Conservation (phyloP, 2,329 filamentous ascomycete genomes). For the Pseudovirgaria hyperparasitica region DNA sequence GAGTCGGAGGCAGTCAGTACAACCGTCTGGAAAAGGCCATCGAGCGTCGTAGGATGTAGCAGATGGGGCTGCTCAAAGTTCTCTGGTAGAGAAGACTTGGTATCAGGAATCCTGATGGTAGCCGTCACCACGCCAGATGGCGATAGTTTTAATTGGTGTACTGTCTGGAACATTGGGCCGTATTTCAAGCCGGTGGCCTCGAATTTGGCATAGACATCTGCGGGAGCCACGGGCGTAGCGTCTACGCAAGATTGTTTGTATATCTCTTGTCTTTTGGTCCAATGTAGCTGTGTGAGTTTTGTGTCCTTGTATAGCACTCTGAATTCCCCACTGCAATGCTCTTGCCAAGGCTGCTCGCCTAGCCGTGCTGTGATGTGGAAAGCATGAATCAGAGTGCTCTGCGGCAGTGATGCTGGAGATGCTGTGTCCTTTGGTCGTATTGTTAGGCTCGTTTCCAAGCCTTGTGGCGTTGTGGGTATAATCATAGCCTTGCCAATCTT, state of each 20-base stretch:
- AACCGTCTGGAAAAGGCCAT: slow-evolving; percentile 7
- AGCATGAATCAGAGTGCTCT: no score
- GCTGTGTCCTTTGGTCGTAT: slow-evolving; percentile 1
- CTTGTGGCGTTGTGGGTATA: slow-evolving; percentile 2
- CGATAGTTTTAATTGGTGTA: no score
- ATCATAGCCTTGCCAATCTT: slow-evolving; percentile 4
- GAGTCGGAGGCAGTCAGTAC: neutral
- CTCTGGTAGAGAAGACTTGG: neutral
- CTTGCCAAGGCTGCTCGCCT: no score
- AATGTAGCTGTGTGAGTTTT: no score
- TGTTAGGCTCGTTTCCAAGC: slow-evolving; percentile 1
- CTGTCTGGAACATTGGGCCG: neutral
- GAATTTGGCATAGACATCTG: slow-evolving; percentile 1
- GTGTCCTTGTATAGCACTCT: no score
- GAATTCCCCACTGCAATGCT: no score
- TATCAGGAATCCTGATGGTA: slow-evolving; percentile 1
- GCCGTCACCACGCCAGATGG: neutral
- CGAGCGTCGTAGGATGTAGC: slow-evolving; percentile 11
- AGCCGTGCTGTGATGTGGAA: no score
- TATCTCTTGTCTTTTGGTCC: no score
- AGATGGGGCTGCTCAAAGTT: slow-evolving; percentile 5
- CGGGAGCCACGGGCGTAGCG: no score
- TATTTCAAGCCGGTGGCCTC: neutral
- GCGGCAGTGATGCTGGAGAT: no score
- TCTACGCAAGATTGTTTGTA: no score